phyloP scores from a whole-genome alignment of 345 rosid species.

The Bruguiera sexangula region DNA sequence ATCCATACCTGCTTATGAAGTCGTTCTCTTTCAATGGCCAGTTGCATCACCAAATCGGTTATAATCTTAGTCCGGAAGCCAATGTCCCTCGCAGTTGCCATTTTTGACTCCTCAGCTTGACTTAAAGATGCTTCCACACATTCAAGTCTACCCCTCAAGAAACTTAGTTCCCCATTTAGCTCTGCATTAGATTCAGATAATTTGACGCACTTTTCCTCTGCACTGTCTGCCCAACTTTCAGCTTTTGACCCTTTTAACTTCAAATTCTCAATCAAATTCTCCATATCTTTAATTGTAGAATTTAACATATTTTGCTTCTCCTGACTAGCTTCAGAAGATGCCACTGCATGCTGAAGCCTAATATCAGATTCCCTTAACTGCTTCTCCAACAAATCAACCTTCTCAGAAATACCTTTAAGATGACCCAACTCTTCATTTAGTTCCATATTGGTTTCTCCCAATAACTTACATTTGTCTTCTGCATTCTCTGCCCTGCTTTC shows the following conservation, averaged over 20 bases:
- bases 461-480: conserved; percentile 44
- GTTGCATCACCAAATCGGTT: conserved; percentile 67
- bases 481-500: conserved; percentile 52
- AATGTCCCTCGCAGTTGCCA: conserved; percentile 64
- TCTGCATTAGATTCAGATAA: conserved; percentile 78
- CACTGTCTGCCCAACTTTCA: conserved; percentile 66
- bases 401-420: conserved; percentile 53
- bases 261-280: conserved; percentile 66
- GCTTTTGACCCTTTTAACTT: conserved; percentile 67
- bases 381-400: conserved; percentile 58
- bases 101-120: conserved; percentile 68
- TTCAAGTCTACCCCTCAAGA: conserved; percentile 63
- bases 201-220: conserved; percentile 68
- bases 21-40: conserved; percentile 80
- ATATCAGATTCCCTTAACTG: conserved; percentile 62
- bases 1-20: conserved; percentile 72
- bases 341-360: conserved; percentile 67
- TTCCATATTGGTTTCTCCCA: conserved; percentile 45
- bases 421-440: conserved; percentile 48
- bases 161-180: conserved; percentile 60
- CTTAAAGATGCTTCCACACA: conserved; percentile 58
- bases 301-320: conserved; percentile 71
- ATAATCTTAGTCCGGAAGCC: conserved; percentile 60
- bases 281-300: conserved; percentile 79
- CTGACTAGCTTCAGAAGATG: conserved; percentile 77